Base-by-base conservation (phyloP, 345 rosid species). In the Euphorbia lathyris region DNA sequence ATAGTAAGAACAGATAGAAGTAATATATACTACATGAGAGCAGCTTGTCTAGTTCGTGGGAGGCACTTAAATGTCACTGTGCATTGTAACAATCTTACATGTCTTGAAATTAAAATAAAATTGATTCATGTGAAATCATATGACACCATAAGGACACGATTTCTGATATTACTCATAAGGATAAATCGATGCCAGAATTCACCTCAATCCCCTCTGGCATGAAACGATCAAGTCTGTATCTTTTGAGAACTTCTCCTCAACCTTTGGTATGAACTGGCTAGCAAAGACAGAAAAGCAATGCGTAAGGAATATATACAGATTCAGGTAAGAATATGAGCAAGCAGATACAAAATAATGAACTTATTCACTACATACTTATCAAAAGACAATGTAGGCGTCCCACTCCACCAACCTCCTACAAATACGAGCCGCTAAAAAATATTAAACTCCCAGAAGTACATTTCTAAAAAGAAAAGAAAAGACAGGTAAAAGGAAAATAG, bases 361-460 rank as follows among this genome's bases (percentile, higher is more conserved):
- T 14, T 73, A 51, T 62, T 63, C 38, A 27, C 14, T 65, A 72
- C 79, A n/a, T 77, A 93, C 98, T 77, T 86, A 74, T 91, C 76
- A 70, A 79, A 89, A 76, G 88, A 78, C 36, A 93, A 68, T 9
- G 84, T 84, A 59, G 97, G 94, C 48, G 70, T 83, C 36, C 98
- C 98, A 66, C 98, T 93, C 97, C 98, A 89, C 98, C 98, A 93
- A 59, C 97, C 95, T 74, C 98, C 98, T 91, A 78, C 66, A 80
- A 63, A 77, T 73, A 32, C 53, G 77, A 79, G 56, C 25, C 74
- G 48, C 11, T 26, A 19, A 25, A 64, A 14, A 63, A 34, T 13
- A 51, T 19, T 51, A 36, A 66, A 22, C 60, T 45, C 22, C 30
- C 7, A 14, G 10, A 65, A 67, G 45, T 42, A 29, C 61, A 51